Evolutionary conservation across 192 early-diverging fungal species (phyloP).

Genomic region (Chytriomyces hyalinus): DNA sequence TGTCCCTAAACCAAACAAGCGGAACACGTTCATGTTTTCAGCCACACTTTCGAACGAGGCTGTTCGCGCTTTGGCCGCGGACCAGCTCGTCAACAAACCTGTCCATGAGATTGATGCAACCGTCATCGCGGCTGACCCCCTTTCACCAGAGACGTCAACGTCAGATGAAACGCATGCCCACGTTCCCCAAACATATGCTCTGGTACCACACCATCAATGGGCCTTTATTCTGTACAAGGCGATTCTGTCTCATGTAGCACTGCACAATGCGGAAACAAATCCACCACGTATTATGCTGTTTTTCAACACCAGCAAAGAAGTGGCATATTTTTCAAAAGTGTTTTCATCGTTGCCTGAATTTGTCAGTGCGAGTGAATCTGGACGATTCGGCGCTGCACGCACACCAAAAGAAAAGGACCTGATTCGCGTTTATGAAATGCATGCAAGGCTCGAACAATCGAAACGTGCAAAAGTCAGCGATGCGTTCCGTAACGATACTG

Average conservation of each 20-base stretch:
- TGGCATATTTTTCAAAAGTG: constrained; percentile 65
- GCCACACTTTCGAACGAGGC: constrained; percentile 76
- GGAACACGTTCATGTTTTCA: constrained; percentile 92
- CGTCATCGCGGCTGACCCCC: neutral
- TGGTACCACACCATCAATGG: constrained; percentile 68
- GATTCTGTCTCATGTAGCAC: constrained; percentile 46
- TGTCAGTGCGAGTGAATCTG: constrained; percentile 35
- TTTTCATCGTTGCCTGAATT: constrained; percentile 52
- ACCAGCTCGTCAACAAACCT: constrained; percentile 28
- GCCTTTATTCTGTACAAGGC: constrained; percentile 66
- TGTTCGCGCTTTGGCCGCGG: constrained; percentile 3
- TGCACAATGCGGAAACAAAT: neutral
- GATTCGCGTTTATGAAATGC: constrained; percentile 63
- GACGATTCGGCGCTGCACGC: neutral
- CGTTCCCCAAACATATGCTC: constrained; percentile 78
- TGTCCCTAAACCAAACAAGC: constrained; percentile 70
- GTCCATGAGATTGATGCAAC: constrained; percentile 28
- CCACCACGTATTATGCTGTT: constrained; percentile 81
- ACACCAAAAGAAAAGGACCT: neutral
- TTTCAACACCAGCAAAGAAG: constrained; percentile 78
- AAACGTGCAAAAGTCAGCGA: constrained; percentile 74
- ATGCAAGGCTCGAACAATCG: constrained; percentile 79
- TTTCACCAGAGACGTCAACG: neutral
- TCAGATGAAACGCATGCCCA: constrained; percentile 56
- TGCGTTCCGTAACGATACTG: constrained; percentile 70